Percentiles rank a stretch among this genome's conserved stretches.
phyloP scores from a whole-genome alignment of 139 green algal genomes.

The Trebouxia sp. region DNA sequence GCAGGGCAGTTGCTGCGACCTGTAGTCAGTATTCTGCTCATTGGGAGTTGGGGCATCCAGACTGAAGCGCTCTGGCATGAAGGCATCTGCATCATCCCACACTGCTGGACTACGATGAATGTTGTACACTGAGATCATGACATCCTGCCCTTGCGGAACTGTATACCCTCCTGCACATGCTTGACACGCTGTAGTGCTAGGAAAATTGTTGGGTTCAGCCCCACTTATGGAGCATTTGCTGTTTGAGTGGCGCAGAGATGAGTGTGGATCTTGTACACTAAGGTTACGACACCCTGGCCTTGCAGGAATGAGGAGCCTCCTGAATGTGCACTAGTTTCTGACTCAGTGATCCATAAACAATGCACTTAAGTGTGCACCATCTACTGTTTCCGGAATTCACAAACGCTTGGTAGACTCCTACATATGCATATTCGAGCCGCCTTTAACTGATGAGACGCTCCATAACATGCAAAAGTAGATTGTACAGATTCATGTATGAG shows the following conservation, averaged over 20 bases:
- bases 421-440: too few relatives aligned
- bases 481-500: too few relatives aligned
- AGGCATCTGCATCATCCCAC: constrained; percentile 84
- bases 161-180: constrained; percentile 57
- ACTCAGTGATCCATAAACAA: too few relatives aligned
- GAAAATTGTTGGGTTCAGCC: too few relatives aligned
- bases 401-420: too few relatives aligned
- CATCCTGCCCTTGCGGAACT: constrained; percentile 85
- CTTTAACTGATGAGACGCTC: too few relatives aligned
- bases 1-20: constrained; percentile 36
- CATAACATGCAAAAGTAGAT: too few relatives aligned
- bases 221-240: background rate
- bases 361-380: too few relatives aligned
- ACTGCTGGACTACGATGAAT: constrained; percentile 86
- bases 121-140: constrained; percentile 99
- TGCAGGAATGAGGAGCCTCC: background rate
- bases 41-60: constrained; percentile 88
- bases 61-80: constrained; percentile 92
- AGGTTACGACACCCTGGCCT: background rate
- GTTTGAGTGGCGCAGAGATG: too few relatives aligned
- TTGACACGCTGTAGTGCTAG: too few relatives aligned
- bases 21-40: constrained; percentile 97
- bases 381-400: too few relatives aligned
- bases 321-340: too few relatives aligned
- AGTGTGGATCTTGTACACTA: background rate